Evolutionary conservation across 2,329 filamentous ascomycete genomes (phyloP), one percentile per base, ranked within the genome.

Genomic region (Beauveria scarabaeidicola): DNA sequence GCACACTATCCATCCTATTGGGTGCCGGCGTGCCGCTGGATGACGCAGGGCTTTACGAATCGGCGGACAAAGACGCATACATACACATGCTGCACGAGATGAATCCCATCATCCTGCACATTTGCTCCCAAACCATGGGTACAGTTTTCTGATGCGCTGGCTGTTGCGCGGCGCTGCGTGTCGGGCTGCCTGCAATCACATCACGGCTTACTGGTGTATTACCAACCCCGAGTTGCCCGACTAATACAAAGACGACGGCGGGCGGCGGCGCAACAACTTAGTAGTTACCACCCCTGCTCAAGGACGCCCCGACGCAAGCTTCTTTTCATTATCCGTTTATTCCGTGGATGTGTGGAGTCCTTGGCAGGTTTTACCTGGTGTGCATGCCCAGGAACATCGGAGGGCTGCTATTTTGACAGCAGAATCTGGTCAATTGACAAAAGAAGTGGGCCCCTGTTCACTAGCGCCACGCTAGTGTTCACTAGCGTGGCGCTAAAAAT

Each of bases 121-220:
- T 52, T 43, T 51, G 21, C 27, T 13, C 17, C 7, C 29, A 56
- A 40, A 21, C 43, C 43, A 48, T 44, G n/a, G 11, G 9, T 5
- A 3, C 10, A 11, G 17, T 11, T 15, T 5, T n/a, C 17, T 13
- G 40, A 54, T 46, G 52, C 54, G 54, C 46, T 27, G 29, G 46
- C 36, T 43, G 41, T 41, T 47, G 41, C 15, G 41, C 17, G 6
- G 10, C 17, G 10, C 19, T 53, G 38, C 52, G 17, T 21, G 44
- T n/a, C n/a, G 25, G n/a, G 36, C 46, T 58, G 55, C 55, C 55
- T 58, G 32, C 46, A 43, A 51, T 44, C 47, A 50, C 54, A 51
- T 44, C 47, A 32, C 32, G 32, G 32, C 32, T 13, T 32, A 11
- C 32, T 36, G 32, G 32, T 13, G 32, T 36, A 36, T 13, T 13